Evolutionary conservation across 345 rosid species (phyloP).

Genomic region (Hibiscus trionum): DNA sequence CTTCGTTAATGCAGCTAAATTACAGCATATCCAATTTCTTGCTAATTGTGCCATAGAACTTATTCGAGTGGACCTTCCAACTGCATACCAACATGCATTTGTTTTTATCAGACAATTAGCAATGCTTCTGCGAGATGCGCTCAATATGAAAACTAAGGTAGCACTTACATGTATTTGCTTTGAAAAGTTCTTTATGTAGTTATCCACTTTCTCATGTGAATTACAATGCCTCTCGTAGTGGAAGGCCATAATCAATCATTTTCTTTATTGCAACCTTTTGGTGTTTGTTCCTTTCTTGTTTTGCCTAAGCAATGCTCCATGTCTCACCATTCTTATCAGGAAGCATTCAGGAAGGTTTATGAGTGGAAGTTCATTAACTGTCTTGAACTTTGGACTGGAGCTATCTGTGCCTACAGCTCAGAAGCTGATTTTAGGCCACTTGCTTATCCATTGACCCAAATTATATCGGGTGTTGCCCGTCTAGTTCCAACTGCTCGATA

Average conservation of each 20-base stretch:
- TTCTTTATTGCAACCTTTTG: background rate
- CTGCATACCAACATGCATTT: constrained; percentile 93
- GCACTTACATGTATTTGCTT: constrained; percentile 1
- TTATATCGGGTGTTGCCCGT: constrained; percentile 82
- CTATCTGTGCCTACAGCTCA: constrained; percentile 58
- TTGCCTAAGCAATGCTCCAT: background rate
- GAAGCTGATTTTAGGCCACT: constrained; percentile 78
- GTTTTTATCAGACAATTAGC: constrained; percentile 84
- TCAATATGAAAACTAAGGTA: constrained; percentile 88
- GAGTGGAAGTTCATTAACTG: constrained; percentile 95
- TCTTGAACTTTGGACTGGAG: constrained; percentile 98
- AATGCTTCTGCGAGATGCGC: constrained; percentile 76
- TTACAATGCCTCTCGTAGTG: background rate
- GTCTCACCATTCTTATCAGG: constrained; percentile 31
- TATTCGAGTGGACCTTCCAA: constrained; percentile 71
- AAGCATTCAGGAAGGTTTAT: constrained; percentile 85
- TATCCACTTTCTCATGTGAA: background rate
- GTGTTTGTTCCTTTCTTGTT: background rate
- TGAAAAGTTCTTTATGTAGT: background rate
- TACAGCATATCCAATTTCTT: constrained; percentile 80
- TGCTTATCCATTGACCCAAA: constrained; percentile 84
- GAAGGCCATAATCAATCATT: background rate
- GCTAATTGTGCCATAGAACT: constrained; percentile 79
- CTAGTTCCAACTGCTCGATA: constrained; percentile 93
- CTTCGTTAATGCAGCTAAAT: constrained; percentile 66